These are phyloP conservation scores for Lepidium didymum DNA, from an alignment of 345 rosid genomes.

Conservation along the genomic window DNA sequence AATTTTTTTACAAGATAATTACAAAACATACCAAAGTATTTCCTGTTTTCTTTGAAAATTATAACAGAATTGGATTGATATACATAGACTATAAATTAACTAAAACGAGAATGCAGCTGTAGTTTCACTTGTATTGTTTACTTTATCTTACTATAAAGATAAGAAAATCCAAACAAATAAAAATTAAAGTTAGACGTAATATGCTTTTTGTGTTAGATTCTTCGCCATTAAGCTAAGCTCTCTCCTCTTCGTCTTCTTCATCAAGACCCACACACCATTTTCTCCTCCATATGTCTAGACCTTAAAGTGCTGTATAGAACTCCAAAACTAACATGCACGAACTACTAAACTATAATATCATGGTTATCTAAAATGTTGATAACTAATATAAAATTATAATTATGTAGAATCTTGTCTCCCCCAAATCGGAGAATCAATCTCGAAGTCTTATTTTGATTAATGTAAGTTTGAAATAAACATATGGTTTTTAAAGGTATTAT, in stretches of 20 bases:
- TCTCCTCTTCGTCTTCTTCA: constrained; percentile 24
- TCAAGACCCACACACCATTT: constrained; percentile 16
- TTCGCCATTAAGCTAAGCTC: constrained; percentile 84
- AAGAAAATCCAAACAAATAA: constrained; percentile 13
- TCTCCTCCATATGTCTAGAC: not conserved
- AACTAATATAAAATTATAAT: no score
- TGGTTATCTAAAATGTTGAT: no score
- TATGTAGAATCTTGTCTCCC: no score
- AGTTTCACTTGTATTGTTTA: constrained; percentile 24
- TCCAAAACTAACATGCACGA: not conserved
- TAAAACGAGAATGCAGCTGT: constrained; percentile 22
- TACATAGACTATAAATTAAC: not conserved
- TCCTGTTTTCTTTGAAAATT: not conserved
- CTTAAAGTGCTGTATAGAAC: not conserved
- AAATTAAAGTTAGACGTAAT: not conserved
- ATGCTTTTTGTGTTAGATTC: constrained; percentile 37
- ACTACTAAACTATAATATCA: no score
- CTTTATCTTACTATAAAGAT: constrained; percentile 16
- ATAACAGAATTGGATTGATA: not conserved
- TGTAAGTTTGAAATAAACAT: no score
- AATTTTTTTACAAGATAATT: not conserved
- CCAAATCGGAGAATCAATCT: no score
- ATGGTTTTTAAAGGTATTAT: not conserved
- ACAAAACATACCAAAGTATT: not conserved
- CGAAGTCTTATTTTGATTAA: no score